These are phyloP conservation scores for Plasmodium ovale DNA, from an alignment of 169 alveolate species.

Conservation along the genomic window DNA sequence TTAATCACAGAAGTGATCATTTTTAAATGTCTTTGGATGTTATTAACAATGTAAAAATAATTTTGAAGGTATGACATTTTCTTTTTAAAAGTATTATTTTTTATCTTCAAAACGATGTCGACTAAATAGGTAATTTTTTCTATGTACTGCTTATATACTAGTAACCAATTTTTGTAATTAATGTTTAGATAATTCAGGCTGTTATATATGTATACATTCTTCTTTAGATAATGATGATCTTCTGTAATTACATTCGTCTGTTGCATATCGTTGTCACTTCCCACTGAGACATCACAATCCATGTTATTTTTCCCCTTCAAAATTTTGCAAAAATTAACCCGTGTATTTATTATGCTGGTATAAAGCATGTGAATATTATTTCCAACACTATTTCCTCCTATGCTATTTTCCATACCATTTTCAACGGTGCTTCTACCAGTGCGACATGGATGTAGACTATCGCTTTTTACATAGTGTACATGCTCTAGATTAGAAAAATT, in stretches of 20 bases:
- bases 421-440: too few species aligned
- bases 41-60: constrained; percentile 62
- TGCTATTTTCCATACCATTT: not conserved
- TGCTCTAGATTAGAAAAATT: constrained; percentile 52
- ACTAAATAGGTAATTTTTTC: constrained; percentile 64
- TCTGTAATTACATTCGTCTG: constrained; percentile 43
- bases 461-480: constrained; percentile 64
- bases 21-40: constrained; percentile 49
- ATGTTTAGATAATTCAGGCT: constrained; percentile 66
- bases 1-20: constrained; percentile 29
- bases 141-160: constrained; percentile 55
- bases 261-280: constrained; percentile 23
- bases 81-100: constrained; percentile 33
- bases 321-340: constrained; percentile 31
- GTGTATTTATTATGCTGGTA: constrained; percentile 60
- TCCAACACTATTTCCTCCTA: not conserved
- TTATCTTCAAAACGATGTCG: constrained; percentile 52
- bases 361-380: constrained; percentile 22
- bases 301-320: not conserved
- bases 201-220: constrained; percentile 59
- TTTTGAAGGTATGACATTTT: constrained; percentile 30
- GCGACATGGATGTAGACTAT: not conserved
- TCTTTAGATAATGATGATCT: constrained; percentile 14
- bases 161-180: constrained; percentile 71
- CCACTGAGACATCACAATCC: not conserved